Conservation (phyloP, 78 protist genomes). For the Guillardia theta region DNA sequence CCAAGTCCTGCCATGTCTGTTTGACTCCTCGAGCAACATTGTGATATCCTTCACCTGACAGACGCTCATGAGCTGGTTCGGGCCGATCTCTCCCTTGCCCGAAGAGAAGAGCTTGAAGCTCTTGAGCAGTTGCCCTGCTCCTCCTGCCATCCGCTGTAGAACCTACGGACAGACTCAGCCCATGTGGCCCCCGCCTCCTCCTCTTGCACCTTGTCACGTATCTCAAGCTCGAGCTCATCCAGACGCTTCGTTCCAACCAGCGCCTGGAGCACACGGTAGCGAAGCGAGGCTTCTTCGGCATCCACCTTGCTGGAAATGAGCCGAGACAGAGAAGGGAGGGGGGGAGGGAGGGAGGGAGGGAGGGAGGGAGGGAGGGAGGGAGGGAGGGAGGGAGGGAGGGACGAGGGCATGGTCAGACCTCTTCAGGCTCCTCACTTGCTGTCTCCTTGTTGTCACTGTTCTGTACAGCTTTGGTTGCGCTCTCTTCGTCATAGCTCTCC, state of each 20-base stretch:
- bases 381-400: too few species aligned
- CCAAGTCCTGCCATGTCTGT: background rate
- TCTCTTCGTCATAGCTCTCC: background rate
- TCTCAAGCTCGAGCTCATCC: background rate
- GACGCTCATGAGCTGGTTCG: background rate
- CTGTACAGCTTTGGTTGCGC: background rate
- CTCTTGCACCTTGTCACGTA: background rate
- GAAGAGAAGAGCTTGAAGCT: slow-evolving; percentile 2
- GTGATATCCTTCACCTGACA: background rate
- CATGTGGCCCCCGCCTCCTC: too few species aligned
- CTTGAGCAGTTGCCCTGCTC: background rate
- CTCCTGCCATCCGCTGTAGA: background rate
- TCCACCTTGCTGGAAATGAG: background rate
- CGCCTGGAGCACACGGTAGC: background rate
- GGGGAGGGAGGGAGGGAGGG: too few species aligned
- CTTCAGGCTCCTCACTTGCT: background rate
- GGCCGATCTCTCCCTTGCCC: slow-evolving; percentile 19
- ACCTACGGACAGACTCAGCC: background rate
- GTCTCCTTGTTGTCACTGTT: background rate
- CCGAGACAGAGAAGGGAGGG: too few species aligned
- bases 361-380: too few species aligned
- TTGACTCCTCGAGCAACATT: background rate
- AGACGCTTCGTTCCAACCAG: background rate
- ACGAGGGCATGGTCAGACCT: too few species aligned
- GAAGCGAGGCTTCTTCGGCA: background rate